Evolutionary conservation across 169 alveolate species (phyloP).

Genomic region (Plasmodium cynomolgi): DNA sequence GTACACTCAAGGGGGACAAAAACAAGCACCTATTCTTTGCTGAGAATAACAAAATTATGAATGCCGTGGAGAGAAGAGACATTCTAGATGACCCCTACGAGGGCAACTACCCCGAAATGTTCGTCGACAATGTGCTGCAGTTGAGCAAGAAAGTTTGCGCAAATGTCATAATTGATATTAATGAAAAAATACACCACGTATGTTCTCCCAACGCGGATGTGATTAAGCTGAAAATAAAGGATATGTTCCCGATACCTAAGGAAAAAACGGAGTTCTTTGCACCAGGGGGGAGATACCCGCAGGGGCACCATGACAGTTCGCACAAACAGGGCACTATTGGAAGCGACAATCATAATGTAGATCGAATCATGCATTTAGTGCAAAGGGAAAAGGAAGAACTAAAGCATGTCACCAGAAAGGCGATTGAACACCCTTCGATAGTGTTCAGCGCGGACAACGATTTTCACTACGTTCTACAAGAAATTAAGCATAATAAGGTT

Average conservation of each 20-base stretch:
- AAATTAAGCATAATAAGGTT: constrained; percentile 34
- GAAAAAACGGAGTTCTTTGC: not conserved
- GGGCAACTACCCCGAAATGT: constrained; percentile 70
- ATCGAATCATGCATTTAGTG: constrained; percentile 12
- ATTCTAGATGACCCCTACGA: constrained; percentile 19
- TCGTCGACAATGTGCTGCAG: constrained; percentile 56
- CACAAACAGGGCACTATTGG: not conserved
- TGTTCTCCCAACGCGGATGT: constrained; percentile 41
- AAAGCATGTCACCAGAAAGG: not conserved
- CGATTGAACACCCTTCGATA: constrained; percentile 6
- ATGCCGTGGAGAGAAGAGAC: not conserved
- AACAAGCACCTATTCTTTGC: constrained; percentile 7
- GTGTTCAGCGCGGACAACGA: constrained; percentile 55
- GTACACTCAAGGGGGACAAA: not conserved
- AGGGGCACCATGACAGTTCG: not conserved
- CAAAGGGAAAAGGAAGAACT: constrained; percentile 13
- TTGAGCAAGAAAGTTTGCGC: constrained; percentile 59
- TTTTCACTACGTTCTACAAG: constrained; percentile 47
- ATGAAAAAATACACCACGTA: constrained; percentile 55
- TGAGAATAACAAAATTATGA: constrained; percentile 4
- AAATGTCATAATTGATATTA: constrained; percentile 53
- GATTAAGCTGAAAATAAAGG: constrained; percentile 44
- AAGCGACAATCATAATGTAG: not conserved
- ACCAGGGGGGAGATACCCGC: not conserved
- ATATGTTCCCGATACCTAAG: constrained; percentile 33